Evolutionary conservation across 805 yeast species (phyloP).

Genomic region (Myxozyma sirexii): DNA sequence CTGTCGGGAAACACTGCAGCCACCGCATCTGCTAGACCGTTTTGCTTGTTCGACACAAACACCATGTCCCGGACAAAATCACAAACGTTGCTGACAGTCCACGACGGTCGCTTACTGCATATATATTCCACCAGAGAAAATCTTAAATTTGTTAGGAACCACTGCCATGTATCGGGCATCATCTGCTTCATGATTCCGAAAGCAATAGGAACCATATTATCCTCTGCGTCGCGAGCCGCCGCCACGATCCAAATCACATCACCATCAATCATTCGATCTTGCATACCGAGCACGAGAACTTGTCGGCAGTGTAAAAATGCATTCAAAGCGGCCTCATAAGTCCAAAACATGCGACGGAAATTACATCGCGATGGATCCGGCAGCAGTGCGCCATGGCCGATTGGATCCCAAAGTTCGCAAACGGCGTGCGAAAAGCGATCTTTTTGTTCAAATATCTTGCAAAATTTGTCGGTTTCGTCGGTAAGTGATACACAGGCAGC

Average conservation of each 20-base stretch:
- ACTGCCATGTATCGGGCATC: conserved; percentile 9
- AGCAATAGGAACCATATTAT: conserved; percentile 14
- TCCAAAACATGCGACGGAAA: conserved; percentile 23
- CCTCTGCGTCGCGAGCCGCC: conserved; percentile 23
- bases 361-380: conserved; percentile 22
- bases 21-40: conserved; percentile 8
- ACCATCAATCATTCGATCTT: neutral
- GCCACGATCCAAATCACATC: conserved; percentile 13
- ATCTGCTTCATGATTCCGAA: conserved; percentile 12
- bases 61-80: conserved; percentile 10
- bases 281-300: conserved; percentile 17
- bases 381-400: conserved; percentile 22
- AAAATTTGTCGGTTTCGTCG: conserved; percentile 3
- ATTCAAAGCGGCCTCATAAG: conserved; percentile 12
- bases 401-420: conserved; percentile 18
- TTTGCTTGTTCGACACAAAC: conserved; percentile 15
- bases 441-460: neutral
- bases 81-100: conserved; percentile 11
- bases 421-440: conserved; percentile 13
- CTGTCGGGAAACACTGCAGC: conserved; percentile 18
- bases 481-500: conserved; percentile 8
- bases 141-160: conserved; percentile 18
- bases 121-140: conserved; percentile 8
- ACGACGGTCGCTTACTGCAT: neutral
- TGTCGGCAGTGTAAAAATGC: conserved; percentile 16